Evolutionary conservation across 2,329 filamentous ascomycete genomes (phyloP).

Genomic region (Ceratocystis cubensis): DNA sequence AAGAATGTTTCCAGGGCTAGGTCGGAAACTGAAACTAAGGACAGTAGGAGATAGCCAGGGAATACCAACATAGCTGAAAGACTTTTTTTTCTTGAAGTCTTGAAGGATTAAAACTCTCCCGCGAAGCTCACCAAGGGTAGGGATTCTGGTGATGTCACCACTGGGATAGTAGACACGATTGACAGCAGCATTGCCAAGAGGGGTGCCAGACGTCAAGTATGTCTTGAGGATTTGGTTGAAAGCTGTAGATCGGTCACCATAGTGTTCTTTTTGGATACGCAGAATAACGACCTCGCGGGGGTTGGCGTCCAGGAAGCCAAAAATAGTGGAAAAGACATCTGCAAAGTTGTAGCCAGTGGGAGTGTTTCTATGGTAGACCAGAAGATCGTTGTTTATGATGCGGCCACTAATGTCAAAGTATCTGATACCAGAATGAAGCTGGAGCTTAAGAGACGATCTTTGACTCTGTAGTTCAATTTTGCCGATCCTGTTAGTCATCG

Average conservation of each 20-base stretch:
- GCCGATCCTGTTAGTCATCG: too few relatives aligned
- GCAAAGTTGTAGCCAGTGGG: too few relatives aligned
- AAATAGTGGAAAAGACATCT: too few relatives aligned
- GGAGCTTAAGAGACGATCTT: too few relatives aligned
- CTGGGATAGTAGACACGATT: slow-evolving; percentile 28
- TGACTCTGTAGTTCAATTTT: too few relatives aligned
- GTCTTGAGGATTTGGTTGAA: slow-evolving; percentile 35
- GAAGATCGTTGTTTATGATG: too few relatives aligned
- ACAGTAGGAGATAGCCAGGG: slow-evolving; percentile 10
- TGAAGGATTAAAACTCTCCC: slow-evolving; percentile 37
- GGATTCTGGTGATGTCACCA: slow-evolving; percentile 24
- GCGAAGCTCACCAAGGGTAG: slow-evolving; percentile 34
- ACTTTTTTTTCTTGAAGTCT: slow-evolving; percentile 26
- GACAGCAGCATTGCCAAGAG: slow-evolving; percentile 28
- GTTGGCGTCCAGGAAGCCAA: too few relatives aligned
- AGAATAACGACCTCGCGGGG: too few relatives aligned
- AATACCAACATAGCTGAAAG: slow-evolving; percentile 30
- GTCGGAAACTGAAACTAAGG: slow-evolving; percentile 30
- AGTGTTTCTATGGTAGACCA: too few relatives aligned
- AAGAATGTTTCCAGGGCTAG: slow-evolving; percentile 34
- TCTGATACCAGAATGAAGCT: too few relatives aligned
- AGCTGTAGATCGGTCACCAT: slow-evolving; percentile 22
- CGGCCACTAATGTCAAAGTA: too few relatives aligned
- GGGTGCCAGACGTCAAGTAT: slow-evolving; percentile 29
- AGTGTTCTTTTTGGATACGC: too few relatives aligned